phyloP scores from a whole-genome alignment of 768 basidiomycete species.

The Coprinopsis sp. region DNA sequence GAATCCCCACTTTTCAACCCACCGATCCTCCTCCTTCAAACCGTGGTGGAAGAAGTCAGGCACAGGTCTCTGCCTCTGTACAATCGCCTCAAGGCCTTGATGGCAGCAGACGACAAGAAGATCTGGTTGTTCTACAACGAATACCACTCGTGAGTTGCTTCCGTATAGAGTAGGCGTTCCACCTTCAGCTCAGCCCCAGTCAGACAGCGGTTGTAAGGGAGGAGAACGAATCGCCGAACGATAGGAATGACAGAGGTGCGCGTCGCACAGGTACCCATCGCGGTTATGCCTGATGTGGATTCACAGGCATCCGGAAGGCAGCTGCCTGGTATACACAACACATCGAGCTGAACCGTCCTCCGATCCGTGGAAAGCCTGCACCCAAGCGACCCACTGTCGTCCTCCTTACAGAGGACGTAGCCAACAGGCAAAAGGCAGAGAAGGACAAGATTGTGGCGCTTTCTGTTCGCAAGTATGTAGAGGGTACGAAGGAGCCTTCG shows the following conservation, averaged over 20 bases:
- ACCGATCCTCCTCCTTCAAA: slow-evolving; percentile 89
- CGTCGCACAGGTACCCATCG: not conserved
- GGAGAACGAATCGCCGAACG: slow-evolving; percentile 83
- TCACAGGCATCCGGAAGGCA: slow-evolving; percentile 79
- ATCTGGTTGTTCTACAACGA: slow-evolving; percentile 87
- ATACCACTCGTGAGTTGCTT: slow-evolving; percentile 61
- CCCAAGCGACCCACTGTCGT: slow-evolving; percentile 57
- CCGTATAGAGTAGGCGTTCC: not conserved
- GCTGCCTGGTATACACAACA: slow-evolving; percentile 85
- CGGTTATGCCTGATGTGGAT: not conserved
- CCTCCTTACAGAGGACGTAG: slow-evolving; percentile 85
- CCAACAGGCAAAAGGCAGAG: slow-evolving; percentile 74
- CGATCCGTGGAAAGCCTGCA: slow-evolving; percentile 44
- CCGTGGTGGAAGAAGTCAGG: slow-evolving; percentile 93
- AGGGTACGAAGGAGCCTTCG: slow-evolving; percentile 58
- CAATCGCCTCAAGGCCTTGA: slow-evolving; percentile 83
- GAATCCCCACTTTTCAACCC: slow-evolving; percentile 70
- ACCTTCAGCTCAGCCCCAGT: slow-evolving; percentile 30
- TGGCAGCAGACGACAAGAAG: slow-evolving; percentile 81
- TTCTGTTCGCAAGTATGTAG: slow-evolving; percentile 83
- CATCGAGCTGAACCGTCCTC: slow-evolving; percentile 48
- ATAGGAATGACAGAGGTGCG: slow-evolving; percentile 88
- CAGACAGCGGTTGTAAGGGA: slow-evolving; percentile 78
- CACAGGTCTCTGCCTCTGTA: slow-evolving; percentile 90
- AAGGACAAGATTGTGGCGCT: slow-evolving; percentile 53